Conservation (phyloP, 2,329 filamentous ascomycete species). For the Talaromyces marneffei region DNA sequence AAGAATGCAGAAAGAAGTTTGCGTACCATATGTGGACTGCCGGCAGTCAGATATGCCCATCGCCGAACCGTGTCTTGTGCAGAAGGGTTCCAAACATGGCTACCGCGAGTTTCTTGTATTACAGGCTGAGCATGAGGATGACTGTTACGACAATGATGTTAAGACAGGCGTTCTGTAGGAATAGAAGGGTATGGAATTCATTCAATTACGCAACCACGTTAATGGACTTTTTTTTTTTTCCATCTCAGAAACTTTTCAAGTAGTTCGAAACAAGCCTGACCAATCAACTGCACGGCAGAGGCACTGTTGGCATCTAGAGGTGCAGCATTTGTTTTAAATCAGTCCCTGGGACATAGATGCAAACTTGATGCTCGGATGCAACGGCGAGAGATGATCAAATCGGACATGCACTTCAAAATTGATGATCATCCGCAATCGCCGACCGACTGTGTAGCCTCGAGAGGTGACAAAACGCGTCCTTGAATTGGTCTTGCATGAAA, state of each 20-base stretch:
- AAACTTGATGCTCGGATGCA: neutral
- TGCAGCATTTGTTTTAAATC: neutral
- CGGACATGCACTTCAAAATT: neutral
- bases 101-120: slow-evolving; percentile 2
- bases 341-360: neutral
- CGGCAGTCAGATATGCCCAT: neutral
- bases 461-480: neutral
- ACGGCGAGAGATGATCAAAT: neutral
- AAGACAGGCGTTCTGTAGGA: neutral
- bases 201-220: neutral
- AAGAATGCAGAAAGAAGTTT: neutral
- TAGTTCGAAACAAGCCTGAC: neutral
- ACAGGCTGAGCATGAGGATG: neutral
- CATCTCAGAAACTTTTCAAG: neutral
- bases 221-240: neutral
- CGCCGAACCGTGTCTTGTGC: slow-evolving; percentile 7
- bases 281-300: neutral
- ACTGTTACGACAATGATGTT: neutral
- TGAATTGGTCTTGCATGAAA: neutral
- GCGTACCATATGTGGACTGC: neutral
- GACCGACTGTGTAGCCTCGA: neutral
- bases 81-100: neutral
- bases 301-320: neutral
- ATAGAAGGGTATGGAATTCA: neutral
- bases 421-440: neutral